Evolutionary conservation across 2,329 filamentous ascomycete species (phyloP), one percentile per base, ranked within the genome.

Genomic region (Claviceps sp.): DNA sequence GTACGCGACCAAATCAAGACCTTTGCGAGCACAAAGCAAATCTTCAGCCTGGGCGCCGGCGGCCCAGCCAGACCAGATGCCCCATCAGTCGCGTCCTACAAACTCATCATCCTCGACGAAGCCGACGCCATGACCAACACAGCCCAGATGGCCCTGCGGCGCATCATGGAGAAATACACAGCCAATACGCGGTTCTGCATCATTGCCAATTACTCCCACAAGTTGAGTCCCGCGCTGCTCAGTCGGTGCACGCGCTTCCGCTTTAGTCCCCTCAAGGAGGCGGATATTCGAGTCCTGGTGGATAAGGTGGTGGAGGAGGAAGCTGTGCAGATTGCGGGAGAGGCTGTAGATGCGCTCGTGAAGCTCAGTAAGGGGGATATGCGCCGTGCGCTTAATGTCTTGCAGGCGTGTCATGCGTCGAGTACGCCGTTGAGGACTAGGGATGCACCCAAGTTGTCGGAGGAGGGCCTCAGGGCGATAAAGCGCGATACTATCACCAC

Each of bases 51-150:
- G 64, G 37, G 70, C 77, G 13, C 69, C 91, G 26, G 88, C 86
- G 0, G 79, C 79, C 30, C 43, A 18, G 43, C 24, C 24, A 18
- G 24, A 30, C n/a, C 45, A 30, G 24, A 46, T 30, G 24, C 43
- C 16, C 24, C 43, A 34, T 34, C 30, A 11, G 30, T 34, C 30
- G 30, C 30, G n/a, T 47, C 45, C 3, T 98, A 86, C 75, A 98
- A 98, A 73, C 81, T 98, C 59, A 97, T 98, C 64, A 88, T 98
- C 52, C 80, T 98, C 4, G 93, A 98, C 67, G 93, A 98, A 73
- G 93, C 93, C n/a, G 93, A 98, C 67, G 93, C 93, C 51, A 98
- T 98, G 93, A 98, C 93, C n/a, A 86, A 88, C 51, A 94, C 91
- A 0, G 93, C 93, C 5, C 93, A 98, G 70, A 98, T 98, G 91